Conservation (phyloP, 306 rosid species). For the Vachellia collinsii region DNA sequence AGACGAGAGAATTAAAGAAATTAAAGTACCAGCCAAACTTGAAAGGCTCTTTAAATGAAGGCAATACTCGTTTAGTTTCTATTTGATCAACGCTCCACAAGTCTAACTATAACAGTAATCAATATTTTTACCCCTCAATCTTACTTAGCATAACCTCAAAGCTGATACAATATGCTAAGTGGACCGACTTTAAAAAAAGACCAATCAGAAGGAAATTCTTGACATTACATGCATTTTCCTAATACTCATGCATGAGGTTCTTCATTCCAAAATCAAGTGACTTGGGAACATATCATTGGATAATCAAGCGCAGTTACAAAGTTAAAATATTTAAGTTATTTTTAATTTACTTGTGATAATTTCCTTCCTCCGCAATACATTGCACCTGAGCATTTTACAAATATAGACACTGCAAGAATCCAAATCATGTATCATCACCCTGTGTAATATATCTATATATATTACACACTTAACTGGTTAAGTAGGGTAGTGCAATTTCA, state of each 20-base stretch:
- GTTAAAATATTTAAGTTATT: neutral
- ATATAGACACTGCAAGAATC: neutral
- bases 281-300: neutral
- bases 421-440: neutral
- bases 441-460: neutral
- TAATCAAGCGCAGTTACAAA: neutral
- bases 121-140: neutral
- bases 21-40: neutral
- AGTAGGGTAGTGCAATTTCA: neutral
- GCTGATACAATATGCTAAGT: conserved; percentile 5
- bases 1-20: neutral
- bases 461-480: neutral
- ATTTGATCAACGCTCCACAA: neutral
- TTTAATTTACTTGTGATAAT: neutral
- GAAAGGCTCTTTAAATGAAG: conserved; percentile 6
- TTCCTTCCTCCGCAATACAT: neutral
- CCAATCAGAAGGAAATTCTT: neutral
- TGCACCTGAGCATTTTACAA: neutral
- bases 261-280: neutral
- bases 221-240: neutral
- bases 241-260: neutral
- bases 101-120: neutral
- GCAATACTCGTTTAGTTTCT: neutral
- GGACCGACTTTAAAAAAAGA: neutral
- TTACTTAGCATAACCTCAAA: conserved; percentile 9